Evolutionary conservation across 345 rosid genomes (phyloP).

Genomic region (Citrus glauca): DNA sequence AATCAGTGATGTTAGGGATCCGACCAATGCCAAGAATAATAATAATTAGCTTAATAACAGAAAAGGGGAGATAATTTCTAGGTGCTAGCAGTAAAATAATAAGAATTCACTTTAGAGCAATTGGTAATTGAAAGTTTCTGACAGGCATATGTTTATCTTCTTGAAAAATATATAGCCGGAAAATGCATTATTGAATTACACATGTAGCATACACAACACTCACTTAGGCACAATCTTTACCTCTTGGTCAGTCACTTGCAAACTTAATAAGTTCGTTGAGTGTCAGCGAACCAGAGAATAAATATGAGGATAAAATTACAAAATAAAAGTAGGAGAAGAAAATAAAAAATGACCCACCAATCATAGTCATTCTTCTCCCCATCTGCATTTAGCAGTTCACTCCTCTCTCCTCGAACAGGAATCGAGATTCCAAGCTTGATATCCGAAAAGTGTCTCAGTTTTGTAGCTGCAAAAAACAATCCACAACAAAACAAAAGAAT

Average conservation of each 20-base stretch:
- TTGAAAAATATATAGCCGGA: background rate
- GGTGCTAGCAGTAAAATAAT: background rate
- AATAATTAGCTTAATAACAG: background rate
- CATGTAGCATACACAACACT: background rate
- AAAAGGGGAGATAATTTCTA: background rate
- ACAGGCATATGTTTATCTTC: background rate
- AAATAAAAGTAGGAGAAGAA: conserved; percentile 1
- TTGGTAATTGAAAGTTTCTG: background rate
- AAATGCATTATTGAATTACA: background rate
- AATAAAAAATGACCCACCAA: conserved; percentile 51
- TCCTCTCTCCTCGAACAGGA: conserved; percentile 85
- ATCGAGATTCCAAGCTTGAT: conserved; percentile 59
- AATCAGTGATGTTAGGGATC: conserved; percentile 27
- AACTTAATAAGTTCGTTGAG: conserved; percentile 4
- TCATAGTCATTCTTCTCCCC: conserved; percentile 97
- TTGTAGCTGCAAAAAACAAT: conserved; percentile 51
- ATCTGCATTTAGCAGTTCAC: conserved; percentile 76
- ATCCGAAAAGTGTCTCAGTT: conserved; percentile 79
- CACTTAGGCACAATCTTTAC: background rate
- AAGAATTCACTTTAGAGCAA: background rate
- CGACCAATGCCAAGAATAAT: conserved; percentile 25
- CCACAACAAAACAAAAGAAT: conserved; percentile 20
- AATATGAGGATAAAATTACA: background rate
- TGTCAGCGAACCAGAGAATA: background rate
- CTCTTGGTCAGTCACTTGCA: background rate